Conservation (phyloP, 306 rosid species). For the Dalbergia cochinchinensis region DNA sequence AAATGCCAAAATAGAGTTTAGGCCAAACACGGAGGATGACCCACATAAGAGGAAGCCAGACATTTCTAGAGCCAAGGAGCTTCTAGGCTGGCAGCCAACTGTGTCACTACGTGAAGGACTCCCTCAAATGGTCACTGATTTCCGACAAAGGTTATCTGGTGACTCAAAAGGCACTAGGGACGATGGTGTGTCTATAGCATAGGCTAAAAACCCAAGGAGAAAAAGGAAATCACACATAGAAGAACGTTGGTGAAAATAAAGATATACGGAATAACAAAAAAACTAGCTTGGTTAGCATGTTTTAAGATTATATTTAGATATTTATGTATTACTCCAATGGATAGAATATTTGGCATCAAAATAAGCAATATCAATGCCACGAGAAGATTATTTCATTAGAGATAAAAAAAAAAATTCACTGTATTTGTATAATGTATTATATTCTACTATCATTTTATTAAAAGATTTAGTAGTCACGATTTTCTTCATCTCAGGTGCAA, state of each 20-base stretch:
- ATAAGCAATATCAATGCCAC: conserved; percentile 25
- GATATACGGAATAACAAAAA: conserved; percentile 6
- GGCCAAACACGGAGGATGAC: conserved; percentile 94
- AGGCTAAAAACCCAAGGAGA: conserved; percentile 10
- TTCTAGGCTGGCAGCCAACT: conserved; percentile 87
- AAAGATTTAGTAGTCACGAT: too few species aligned
- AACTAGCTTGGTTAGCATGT: background rate
- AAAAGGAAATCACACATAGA: conserved; percentile 4
- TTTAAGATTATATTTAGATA: background rate
- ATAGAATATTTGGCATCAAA: conserved; percentile 38
- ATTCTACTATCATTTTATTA: background rate
- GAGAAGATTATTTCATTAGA: conserved; percentile 27
- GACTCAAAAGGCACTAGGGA: conserved; percentile 49
- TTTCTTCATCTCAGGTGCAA: background rate
- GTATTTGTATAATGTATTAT: conserved; percentile 31
- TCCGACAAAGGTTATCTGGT: conserved; percentile 77
- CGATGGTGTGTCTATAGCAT: conserved; percentile 38
- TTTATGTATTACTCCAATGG: background rate
- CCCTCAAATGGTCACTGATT: conserved; percentile 88
- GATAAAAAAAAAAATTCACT: background rate
- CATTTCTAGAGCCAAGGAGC: conserved; percentile 87
- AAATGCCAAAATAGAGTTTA: conserved; percentile 87
- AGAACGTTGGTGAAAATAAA: conserved; percentile 25
- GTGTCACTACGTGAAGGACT: conserved; percentile 92
- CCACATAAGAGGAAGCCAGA: conserved; percentile 98